Base-by-base conservation (phyloP, 192 early-diverging fungal genomes). In the Podila epigama region DNA sequence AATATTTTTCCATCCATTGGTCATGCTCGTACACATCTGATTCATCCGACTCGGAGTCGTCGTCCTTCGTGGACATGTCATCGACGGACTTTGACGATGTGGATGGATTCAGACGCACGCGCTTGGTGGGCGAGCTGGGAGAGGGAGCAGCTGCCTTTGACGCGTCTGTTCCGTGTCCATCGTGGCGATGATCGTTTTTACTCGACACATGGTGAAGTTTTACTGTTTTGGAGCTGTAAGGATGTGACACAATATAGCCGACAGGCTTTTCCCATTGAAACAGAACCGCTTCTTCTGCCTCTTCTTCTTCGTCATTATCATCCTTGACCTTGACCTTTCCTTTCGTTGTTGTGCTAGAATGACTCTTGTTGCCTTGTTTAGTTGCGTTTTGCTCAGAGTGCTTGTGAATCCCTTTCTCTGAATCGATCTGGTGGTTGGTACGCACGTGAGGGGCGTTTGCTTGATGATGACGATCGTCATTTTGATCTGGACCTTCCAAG, bases 181-280 rank as follows among this genome's bases (percentile, higher is more conserved):
- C 57, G 34, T 31, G 25, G 32, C 51, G 42, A 32, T 41, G 36
- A 20, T 34, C 56, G 18, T 32, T 4, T 55, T 28, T 55, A 12
- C 6, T 40, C 12, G 62, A 50, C 20, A 77, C n/a, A 33, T 51
- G 73, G 35, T 77, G 73, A 13, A 77, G 33, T 2, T 54, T 64
- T 29, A 60, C 50, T 5, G 73, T 58, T 22, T 77, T 66, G 22
- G 60, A 66, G 39, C 50, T 64, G 51, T 68, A 77, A 0, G 73
- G 73, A 25, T 77, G 73, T 6, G 73, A 77, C 13, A 77, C 22
- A 6, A 77, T 22, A n/a, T 77, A 77, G 9, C 73, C 73, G 31
- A 77, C 51, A 7, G 73, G 73, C 20, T 77, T 27, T 16, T 77
- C 73, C 73, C 73, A 77, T 20, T 77, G 73, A 33, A 68, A 77